Base-by-base conservation (phyloP, 2,329 filamentous ascomycete species). In the Cercospora zeina region DNA sequence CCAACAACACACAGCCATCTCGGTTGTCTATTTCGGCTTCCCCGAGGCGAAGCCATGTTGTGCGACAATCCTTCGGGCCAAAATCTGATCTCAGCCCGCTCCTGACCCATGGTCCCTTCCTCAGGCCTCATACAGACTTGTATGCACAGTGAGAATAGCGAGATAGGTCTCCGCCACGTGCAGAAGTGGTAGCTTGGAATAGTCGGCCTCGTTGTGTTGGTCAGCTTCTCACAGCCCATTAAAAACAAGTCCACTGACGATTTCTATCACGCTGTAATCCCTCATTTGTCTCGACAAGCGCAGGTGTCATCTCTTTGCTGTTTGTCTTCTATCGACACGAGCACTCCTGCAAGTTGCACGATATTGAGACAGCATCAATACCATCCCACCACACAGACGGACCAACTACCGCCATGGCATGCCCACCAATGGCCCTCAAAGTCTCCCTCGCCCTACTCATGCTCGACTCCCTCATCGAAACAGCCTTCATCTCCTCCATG, bases 401-500 rank as follows among this genome's bases (percentile, higher is more conserved):
- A 27, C 16, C 16, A 14, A 6, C 11, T 19, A n/a, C 54, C 33
- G 54, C 54, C 11, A 66, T 66, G 65, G 57, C 54, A 19, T 11
- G 27, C n/a, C 49, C 49, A 34, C 49, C 31, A 10, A 49, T 66
- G 14, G 60, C 59, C 9, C 62, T 66, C 53, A 62, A 63, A 16
- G 14, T 58, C 42, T 49, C 63, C 31, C 62, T 72, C 30, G 66
- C 50, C 19, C 19, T 71, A 10, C 67, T 71, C 9, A 69, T 71
- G 67, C 53, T 71, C 56, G 66, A 68, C 59, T 59, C 67, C 6
- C 66, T 68, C 33, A 65, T 72, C 59, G 71, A 73, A 56, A 62
- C 71, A 14, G 64, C 66, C 37, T 68, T 71, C 59, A 66, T 73
- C 61, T 67, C 62, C 53, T 67, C 59, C 63, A 72, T 70, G 67